Conservation (phyloP, 192 early-diverging fungal species). For the Chytriomyces sp. region DNA sequence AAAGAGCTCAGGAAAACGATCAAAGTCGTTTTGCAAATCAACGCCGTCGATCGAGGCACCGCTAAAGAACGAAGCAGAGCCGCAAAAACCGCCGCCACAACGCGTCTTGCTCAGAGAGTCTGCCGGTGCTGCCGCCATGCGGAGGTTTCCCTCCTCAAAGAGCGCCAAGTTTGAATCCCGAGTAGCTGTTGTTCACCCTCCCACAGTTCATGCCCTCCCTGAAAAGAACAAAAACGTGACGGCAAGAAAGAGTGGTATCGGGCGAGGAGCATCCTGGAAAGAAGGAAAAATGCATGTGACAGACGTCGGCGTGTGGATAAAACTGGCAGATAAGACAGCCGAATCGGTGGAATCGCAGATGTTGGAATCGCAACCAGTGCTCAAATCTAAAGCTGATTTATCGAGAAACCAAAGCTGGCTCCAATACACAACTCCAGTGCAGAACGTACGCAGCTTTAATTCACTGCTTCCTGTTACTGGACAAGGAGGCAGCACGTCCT, state of each 20-base stretch:
- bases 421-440: no score
- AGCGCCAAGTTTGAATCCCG: background rate
- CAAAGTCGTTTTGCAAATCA: background rate
- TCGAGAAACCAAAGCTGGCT: no score
- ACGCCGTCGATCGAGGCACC: background rate
- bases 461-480: no score
- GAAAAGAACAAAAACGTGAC: background rate
- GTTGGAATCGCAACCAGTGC: no score
- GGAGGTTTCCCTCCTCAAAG: background rate
- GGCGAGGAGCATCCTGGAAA: conserved; percentile 31
- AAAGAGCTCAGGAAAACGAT: background rate
- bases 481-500: no score
- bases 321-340: background rate
- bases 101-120: background rate
- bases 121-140: background rate
- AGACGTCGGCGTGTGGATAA: conserved; percentile 27
- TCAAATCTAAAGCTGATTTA: no score
- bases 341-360: background rate
- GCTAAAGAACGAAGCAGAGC: background rate
- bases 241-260: conserved; percentile 10
- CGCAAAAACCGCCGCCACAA: background rate
- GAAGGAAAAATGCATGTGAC: conserved; percentile 23
- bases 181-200: background rate
- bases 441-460: no score
- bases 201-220: background rate